Evolutionary conservation across 371 early-diverging fungal genomes (phyloP).

Genomic region (Neoconidiobolus thromboides): DNA sequence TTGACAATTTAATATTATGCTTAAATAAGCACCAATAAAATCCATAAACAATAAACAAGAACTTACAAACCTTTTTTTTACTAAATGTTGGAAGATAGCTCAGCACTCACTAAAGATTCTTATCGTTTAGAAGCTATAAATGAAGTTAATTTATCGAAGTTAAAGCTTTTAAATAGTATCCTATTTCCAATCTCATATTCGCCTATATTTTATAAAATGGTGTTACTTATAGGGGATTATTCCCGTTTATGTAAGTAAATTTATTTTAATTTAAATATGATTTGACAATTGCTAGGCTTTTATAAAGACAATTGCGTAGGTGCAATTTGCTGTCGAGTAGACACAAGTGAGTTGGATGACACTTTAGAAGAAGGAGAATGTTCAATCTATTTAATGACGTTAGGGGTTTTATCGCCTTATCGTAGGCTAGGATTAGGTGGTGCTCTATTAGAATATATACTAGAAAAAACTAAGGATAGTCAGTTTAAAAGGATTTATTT

Average conservation of each 20-base stretch:
- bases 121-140: conserved; percentile 34
- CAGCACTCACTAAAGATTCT: no score
- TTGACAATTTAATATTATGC: no score
- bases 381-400: conserved; percentile 79
- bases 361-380: conserved; percentile 14
- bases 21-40: no score
- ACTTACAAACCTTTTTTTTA: no score
- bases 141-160: conserved; percentile 39
- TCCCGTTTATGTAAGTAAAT: conserved; percentile 39
- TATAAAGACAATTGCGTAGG: conserved; percentile 58
- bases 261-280: neutral
- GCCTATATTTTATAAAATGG: conserved; percentile 56
- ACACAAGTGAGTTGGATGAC: conserved; percentile 16
- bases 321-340: conserved; percentile 69
- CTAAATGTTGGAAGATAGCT: no score
- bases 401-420: conserved; percentile 80
- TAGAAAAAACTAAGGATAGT: conserved; percentile 22
- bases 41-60: no score
- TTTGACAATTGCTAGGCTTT: conserved; percentile 24
- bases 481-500: conserved; percentile 38
- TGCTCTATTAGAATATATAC: conserved; percentile 31
- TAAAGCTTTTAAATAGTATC: conserved; percentile 53
- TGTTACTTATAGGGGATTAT: conserved; percentile 44
- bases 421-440: conserved; percentile 59
- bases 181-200: conserved; percentile 79